Base-by-base conservation (phyloP, 148 eudicot species). In the Amaranthus palmeri region DNA sequence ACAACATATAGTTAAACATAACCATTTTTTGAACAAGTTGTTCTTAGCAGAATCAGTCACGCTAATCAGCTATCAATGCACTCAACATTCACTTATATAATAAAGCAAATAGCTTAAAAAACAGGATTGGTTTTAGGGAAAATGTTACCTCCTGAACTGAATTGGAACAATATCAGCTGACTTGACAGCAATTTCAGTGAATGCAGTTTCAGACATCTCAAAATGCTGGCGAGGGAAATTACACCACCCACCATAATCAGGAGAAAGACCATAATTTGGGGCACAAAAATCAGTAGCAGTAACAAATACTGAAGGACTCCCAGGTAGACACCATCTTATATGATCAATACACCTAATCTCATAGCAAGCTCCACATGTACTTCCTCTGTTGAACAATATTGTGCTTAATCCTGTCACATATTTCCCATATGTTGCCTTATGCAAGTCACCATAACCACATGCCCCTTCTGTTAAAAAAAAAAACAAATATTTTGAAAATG, bases 161-260 rank as follows among this genome's bases (percentile, higher is more conserved):
- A 90, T 77, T 8, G 91, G 85, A 40, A 87, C 78, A 25, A 85
- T 67, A 76, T 80, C 86, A 42, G 92, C 87, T 18, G 44, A 77
- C 4, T 17, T 71, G 62, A 77, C 64, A 15, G 96, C 88, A 8
- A 90, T 86, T 61, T 84, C 81, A 54, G 83, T 50, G 74, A 90
- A 87, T 0, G 90, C 83, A 17, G 81, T 65, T 77, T 79, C 78
- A 2, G 92, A 86, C 83, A 90, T 74, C 70, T 87, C 88, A 61
- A 90, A 90, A 72, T 90, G 96, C 18, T 83, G 79, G n/a, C 76
- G 72, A 7, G 96, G 96, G 54, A 86, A 81, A 42, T 86, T 90
- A 52, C 96, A 90, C 96, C 96, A 90, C 3, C 91, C 91, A 60
- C 92, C 96, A 68, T 83, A 81, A 56, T 90, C 92, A 54, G 88